Evolutionary conservation across 768 basidiomycete genomes (phyloP), one percentile per base, ranked within the genome.

Genomic region (Plicaturopsis crispa): DNA sequence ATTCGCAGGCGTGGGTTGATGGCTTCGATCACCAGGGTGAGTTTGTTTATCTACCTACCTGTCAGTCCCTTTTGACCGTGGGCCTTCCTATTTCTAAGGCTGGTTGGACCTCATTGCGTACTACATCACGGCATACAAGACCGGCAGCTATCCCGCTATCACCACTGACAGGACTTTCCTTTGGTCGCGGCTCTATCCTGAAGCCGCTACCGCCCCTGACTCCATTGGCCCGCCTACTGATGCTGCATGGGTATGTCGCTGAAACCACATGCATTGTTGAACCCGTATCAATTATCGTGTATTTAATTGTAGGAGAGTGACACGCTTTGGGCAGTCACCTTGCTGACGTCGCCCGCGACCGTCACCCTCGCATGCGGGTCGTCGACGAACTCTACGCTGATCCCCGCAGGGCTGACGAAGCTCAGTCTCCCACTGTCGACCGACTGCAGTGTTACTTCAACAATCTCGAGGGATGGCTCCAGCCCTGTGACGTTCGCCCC

Each of bases 101-200:
- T 84, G 75, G 70, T 73, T 74, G 30, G 67, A 75, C 39, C 67
- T 85, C 59, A 74, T 72, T 26, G 65, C 71, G 38, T 82, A 79
- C 54, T 83, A 80, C 48, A 75, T 81, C 39, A 61, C 60, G 12
- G 79, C 78, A 0, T 85, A 74, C 67, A 80, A 82, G 60, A 80
- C 75, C 3, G 81, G 82, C 4, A 49, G 48, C 0, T 82, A 74
- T 42, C 80, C 80, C 3, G 48, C 66, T 5, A 73, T 83, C 44
- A 70, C n/a, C n/a, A n/a, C n/a, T n/a, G 68, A 71, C 50, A 55
- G 60, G 46, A 44, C 65, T 18, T 65, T 61, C 50, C 40, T 69
- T 36, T 66, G 62, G 60, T 59, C 63, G 24, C 62, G 69, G 24
- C 58, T 67, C 5, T 67, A 68, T 41, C 54, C 62, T 18, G 55